Evolutionary conservation across 257 asterid genomes (phyloP).

Genomic region (Scutellaria baicalensis): DNA sequence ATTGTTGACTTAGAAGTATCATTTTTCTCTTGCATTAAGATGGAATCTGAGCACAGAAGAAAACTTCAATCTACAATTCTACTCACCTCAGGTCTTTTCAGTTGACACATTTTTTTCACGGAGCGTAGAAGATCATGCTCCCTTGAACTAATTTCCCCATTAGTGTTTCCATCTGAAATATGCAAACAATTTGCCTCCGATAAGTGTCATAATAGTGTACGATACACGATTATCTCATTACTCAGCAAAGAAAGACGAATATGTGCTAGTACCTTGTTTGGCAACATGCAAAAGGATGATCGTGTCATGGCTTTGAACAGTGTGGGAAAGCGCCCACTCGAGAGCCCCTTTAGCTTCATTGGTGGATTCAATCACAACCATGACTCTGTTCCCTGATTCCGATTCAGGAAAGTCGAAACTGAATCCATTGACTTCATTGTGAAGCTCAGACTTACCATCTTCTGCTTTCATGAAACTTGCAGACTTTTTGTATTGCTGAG

Average conservation of each 20-base stretch:
- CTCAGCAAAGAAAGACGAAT: too few species aligned
- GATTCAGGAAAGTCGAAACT: constrained; percentile 32
- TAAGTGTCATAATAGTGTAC: too few species aligned
- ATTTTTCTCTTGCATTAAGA: too few species aligned
- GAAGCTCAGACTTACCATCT: constrained; percentile 26
- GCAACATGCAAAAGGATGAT: constrained; percentile 59
- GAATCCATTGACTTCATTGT: constrained; percentile 26
- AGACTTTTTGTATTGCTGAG: constrained; percentile 19
- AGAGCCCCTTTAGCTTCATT: constrained; percentile 66
- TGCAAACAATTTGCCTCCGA: not conserved
- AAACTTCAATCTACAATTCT: not conserved
- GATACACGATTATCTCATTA: too few species aligned
- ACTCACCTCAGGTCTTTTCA: constrained; percentile 60
- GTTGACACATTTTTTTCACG: constrained; percentile 36
- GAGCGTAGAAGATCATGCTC: constrained; percentile 38
- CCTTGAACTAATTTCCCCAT: constrained; percentile 24
- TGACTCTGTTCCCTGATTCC: constrained; percentile 59
- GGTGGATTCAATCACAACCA: constrained; percentile 74
- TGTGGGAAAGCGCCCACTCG: constrained; percentile 82
- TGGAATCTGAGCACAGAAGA: too few species aligned
- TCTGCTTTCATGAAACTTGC: not conserved
- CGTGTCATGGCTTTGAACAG: constrained; percentile 66
- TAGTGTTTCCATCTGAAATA: constrained; percentile 38
- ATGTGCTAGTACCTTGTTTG: constrained; percentile 37
- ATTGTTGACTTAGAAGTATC: too few species aligned